Conservation (phyloP, 495 filamentous ascomycete genomes). For the Aspergillus egyptiacus region DNA sequence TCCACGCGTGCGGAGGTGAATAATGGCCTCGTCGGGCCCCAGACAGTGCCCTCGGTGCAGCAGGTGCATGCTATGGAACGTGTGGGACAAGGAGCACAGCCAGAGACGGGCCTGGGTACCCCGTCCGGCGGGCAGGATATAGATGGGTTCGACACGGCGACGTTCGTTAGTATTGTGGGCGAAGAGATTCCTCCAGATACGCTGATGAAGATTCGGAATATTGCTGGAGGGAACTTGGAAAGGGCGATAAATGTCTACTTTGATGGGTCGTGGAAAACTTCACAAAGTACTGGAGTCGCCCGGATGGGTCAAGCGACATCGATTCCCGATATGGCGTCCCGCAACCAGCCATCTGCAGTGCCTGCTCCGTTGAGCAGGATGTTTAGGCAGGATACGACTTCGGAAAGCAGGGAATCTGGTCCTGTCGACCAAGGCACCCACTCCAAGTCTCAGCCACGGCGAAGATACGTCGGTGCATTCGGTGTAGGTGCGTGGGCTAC, state of each 20-base stretch:
- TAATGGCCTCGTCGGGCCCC: neutral
- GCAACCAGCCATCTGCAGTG: constrained; percentile 12
- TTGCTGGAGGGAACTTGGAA: constrained; percentile 58
- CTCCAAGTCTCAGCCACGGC: constrained; percentile 46
- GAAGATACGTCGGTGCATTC: constrained; percentile 84
- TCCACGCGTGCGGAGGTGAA: constrained; percentile 3
- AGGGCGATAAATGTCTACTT: constrained; percentile 80
- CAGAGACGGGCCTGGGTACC: neutral
- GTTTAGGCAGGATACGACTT: neutral
- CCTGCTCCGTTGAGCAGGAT: neutral
- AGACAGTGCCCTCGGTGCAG: neutral
- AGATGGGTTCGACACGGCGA: constrained; percentile 57
- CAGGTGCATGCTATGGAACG: neutral
- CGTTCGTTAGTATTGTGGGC: constrained; percentile 67
- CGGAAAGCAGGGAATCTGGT: neutral
- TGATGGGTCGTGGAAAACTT: constrained; percentile 82
- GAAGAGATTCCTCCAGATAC: constrained; percentile 50
- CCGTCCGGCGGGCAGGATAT: neutral
- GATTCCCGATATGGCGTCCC: too few species aligned
- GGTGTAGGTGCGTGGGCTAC: constrained; percentile 91
- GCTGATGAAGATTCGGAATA: constrained; percentile 47
- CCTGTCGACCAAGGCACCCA: constrained; percentile 10
- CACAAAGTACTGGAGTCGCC: constrained; percentile 9
- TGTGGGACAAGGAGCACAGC: neutral
- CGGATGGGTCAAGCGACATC: constrained; percentile 13